Percentiles rank a stretch among this genome's conserved stretches.
Evolutionary conservation across 371 early-diverging fungal genomes (phyloP).

Genomic region (Mucor piriformis): DNA sequence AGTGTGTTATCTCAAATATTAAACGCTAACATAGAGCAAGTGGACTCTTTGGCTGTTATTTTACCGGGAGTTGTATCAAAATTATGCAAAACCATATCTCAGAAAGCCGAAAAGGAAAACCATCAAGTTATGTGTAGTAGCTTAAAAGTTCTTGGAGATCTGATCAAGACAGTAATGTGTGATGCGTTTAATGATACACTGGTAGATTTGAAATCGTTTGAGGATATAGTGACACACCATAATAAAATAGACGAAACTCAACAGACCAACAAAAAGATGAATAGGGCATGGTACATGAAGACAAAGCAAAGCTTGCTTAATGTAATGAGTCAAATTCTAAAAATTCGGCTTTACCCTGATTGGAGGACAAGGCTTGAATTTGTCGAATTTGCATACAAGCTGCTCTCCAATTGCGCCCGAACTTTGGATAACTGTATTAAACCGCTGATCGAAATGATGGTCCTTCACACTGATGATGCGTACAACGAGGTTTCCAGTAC

Average conservation of each 20-base stretch:
- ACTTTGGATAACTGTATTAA: slow-evolving; percentile 46
- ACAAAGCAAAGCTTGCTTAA: slow-evolving; percentile 28
- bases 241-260: background rate
- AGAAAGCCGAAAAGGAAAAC: slow-evolving; percentile 52
- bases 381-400: slow-evolving; percentile 38
- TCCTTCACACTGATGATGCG: slow-evolving; percentile 51
- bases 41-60: slow-evolving; percentile 37
- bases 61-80: slow-evolving; percentile 53
- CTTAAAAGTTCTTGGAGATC: slow-evolving; percentile 39
- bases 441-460: slow-evolving; percentile 47
- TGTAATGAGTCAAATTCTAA: slow-evolving; percentile 33
- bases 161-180: slow-evolving; percentile 38
- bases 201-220: slow-evolving; percentile 20
- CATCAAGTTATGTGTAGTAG: slow-evolving; percentile 46
- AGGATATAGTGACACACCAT: slow-evolving; percentile 23
- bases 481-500: slow-evolving; percentile 39
- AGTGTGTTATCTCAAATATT: slow-evolving; percentile 31
- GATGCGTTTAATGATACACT: slow-evolving; percentile 36
- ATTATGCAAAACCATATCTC: slow-evolving; percentile 39
- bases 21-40: slow-evolving; percentile 34
- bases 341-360: slow-evolving; percentile 41
- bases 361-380: slow-evolving; percentile 50
- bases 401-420: slow-evolving; percentile 41
- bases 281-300: slow-evolving; percentile 34
- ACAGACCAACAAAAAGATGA: background rate